Conservation (phyloP, 352 stramenopile genomes). For the Globisporangium yorkense region DNA sequence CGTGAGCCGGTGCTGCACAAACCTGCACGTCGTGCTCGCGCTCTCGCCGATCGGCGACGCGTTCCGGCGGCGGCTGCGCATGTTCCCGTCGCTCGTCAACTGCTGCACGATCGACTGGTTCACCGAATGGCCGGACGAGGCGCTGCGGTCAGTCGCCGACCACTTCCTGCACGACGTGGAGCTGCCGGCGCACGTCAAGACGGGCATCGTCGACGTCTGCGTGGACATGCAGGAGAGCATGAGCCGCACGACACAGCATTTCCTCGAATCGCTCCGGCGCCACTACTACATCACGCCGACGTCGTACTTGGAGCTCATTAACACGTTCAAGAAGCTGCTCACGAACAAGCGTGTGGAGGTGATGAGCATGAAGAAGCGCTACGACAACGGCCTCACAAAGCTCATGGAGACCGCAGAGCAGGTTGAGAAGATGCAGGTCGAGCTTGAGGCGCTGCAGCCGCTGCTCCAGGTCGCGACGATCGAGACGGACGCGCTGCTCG, state of each 20-base stretch:
- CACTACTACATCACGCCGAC: slow-evolving; percentile 97
- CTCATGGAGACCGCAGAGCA: slow-evolving; percentile 92
- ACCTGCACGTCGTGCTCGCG: slow-evolving; percentile 92
- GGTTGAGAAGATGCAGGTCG: slow-evolving; percentile 91
- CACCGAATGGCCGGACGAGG: slow-evolving; percentile 93
- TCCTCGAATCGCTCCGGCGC: slow-evolving; percentile 79
- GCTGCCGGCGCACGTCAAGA: slow-evolving; percentile 65
- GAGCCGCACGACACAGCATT: slow-evolving; percentile 73
- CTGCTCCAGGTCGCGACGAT: slow-evolving; percentile 90
- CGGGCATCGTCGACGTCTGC: slow-evolving; percentile 91
- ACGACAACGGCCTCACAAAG: slow-evolving; percentile 92
- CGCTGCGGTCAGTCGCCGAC: slow-evolving; percentile 88
- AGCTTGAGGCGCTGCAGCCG: slow-evolving; percentile 90
- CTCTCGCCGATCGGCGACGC: slow-evolving; percentile 92
- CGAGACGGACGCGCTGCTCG: slow-evolving; percentile 86
- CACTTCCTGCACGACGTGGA: slow-evolving; percentile 90
- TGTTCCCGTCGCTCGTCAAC: slow-evolving; percentile 96
- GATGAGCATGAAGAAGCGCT: slow-evolving; percentile 87
- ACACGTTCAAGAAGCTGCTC: slow-evolving; percentile 93
- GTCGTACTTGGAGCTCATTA: slow-evolving; percentile 93
- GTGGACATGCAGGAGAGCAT: slow-evolving; percentile 94
- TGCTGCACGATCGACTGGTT: slow-evolving; percentile 98
- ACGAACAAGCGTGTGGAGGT: slow-evolving; percentile 89
- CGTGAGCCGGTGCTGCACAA: slow-evolving; percentile 85
- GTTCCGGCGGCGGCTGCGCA: slow-evolving; percentile 90